These are phyloP conservation scores for Scheffersomyces segobiensis DNA, from an alignment of 1,139 yeast genomes.

Conservation along the genomic window DNA sequence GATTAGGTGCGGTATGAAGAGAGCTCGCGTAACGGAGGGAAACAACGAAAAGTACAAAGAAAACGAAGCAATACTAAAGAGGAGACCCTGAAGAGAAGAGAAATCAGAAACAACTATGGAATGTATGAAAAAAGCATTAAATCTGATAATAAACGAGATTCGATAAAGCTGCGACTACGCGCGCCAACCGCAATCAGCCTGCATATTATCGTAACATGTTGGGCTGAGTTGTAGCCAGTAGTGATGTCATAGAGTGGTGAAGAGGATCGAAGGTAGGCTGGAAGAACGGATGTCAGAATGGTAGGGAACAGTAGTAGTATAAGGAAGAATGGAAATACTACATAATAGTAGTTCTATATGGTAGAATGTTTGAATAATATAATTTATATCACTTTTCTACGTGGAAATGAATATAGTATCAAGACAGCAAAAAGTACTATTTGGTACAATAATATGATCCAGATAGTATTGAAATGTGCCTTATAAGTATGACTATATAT, in stretches of 20 bases:
- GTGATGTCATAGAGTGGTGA: background rate
- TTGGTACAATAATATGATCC: too few relatives aligned
- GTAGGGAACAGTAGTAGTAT: background rate
- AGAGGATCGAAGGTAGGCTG: too few relatives aligned
- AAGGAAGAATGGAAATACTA: too few relatives aligned
- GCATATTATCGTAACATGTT: background rate
- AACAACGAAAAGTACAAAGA: background rate
- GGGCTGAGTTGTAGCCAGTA: background rate
- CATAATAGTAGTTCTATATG: too few relatives aligned
- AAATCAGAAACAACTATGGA: background rate
- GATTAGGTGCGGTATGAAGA: background rate
- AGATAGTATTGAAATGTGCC: too few relatives aligned
- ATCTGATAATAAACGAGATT: background rate
- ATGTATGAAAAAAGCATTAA: background rate
- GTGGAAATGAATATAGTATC: too few relatives aligned
- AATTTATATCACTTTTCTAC: too few relatives aligned
- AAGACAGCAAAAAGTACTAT: too few relatives aligned
- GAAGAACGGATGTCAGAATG: background rate
- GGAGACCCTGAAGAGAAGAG: background rate
- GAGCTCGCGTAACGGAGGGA: background rate
- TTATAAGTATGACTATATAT: too few relatives aligned
- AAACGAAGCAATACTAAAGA: background rate
- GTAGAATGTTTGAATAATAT: too few relatives aligned
- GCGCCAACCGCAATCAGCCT: background rate
- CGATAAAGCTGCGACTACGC: background rate